These are phyloP conservation scores for Lachnellula subtilissima DNA, from an alignment of 2,329 filamentous ascomycete genomes.

Conservation along the genomic window DNA sequence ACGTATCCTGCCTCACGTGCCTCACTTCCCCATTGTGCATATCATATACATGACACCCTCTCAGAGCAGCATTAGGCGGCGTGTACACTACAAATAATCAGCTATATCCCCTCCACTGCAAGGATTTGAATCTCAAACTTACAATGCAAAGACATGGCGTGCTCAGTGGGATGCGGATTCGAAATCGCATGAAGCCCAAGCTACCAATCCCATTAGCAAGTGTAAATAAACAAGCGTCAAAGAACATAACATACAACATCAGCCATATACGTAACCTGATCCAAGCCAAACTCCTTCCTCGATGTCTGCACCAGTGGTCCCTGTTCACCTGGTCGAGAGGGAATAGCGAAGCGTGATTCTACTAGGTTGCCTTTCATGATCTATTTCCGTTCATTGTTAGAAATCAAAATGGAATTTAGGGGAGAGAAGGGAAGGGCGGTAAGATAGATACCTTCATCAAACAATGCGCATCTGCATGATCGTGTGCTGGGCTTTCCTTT, in stretches of 20 bases:
- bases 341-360: slow-evolving; percentile 64
- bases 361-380: slow-evolving; percentile 70
- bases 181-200: slow-evolving; percentile 80
- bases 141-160: slow-evolving; percentile 77
- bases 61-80: slow-evolving; percentile 82
- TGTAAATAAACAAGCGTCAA: neutral
- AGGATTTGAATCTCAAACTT: slow-evolving; percentile 4
- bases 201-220: slow-evolving; percentile 14
- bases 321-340: slow-evolving; percentile 39
- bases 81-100: slow-evolving; percentile 55
- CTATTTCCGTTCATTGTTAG: neutral
- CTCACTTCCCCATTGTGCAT: slow-evolving; percentile 67
- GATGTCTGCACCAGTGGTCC: slow-evolving; percentile 17
- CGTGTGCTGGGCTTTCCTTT: slow-evolving; percentile 79
- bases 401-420: neutral
- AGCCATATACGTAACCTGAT: slow-evolving; percentile 86
- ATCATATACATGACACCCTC: slow-evolving; percentile 78
- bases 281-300: slow-evolving; percentile 61
- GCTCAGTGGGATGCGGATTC: slow-evolving; percentile 66
- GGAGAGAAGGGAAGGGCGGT: neutral
- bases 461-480: slow-evolving; percentile 85
- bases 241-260: slow-evolving; percentile 48
- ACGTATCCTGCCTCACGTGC: slow-evolving; percentile 65
- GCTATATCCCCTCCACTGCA: too few species aligned
- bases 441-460: slow-evolving; percentile 66